Base-by-base conservation (phyloP, 208 protist genomes). In the Trypanosoma platydactyli region DNA sequence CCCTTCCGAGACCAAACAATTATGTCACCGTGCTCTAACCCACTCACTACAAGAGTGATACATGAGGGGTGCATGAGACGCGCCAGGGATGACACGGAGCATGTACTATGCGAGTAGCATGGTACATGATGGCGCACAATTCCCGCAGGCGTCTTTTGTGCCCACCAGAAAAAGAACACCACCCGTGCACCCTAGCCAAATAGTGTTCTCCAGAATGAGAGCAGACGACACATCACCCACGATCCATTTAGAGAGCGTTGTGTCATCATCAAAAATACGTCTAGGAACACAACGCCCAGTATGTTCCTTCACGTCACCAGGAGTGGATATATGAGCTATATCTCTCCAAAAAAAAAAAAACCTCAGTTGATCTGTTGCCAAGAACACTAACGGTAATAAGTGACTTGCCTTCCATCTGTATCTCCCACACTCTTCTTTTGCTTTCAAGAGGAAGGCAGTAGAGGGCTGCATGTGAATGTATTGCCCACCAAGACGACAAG, bases 11-110 rank as follows among this genome's bases (percentile, higher is more conserved):
- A 57, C 66, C 55, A 72, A 3, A 72, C 22, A 48, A 65, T 44
- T n/a, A 65, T 64, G 35, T 72, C 57, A 0, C 66, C 66, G 45
- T 59, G 64, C 52, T 64, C 56, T 27, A 72, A 46, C 40, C 66
- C 57, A 59, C 57, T 72, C 40, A 41, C 66, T n/a, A 72, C 66
- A 25, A 64, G 11, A 11, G 49, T 35, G 20, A 22, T 29, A 9
- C 40, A 13, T 35, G 40, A 35, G 4, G 56, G 18, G 20, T 51
- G 33, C 27, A n/a, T 12, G 27, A 72, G 25, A 5, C 46, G 40
- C 3, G 57, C 57, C 38, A 65, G 25, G 35, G 57, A 9, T 15
- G 57, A 49, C 22, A 64, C 66, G 15, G 57, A 18, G 33, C 55
- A 64, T 18, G 49, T 16, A 29, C 66, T 57, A n/a, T 35, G 57